phyloP scores from a whole-genome alignment of 495 filamentous ascomycete genomes.

The Daldinia caldariorum region DNA sequence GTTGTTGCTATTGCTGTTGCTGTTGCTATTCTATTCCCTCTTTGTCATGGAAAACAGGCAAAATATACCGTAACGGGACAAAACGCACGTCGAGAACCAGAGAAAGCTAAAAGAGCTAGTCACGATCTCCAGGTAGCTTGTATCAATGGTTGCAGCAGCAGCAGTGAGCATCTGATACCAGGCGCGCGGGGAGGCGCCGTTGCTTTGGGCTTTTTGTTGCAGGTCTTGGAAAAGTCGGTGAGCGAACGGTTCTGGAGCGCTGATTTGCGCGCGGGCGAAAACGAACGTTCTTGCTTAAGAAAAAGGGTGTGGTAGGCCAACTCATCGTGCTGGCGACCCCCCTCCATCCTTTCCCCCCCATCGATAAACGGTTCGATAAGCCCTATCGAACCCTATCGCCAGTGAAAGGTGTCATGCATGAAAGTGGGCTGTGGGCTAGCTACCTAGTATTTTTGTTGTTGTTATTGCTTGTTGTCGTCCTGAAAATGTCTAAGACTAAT shows the following conservation, averaged over 20 bases:
- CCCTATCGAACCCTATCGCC: constrained; percentile 36
- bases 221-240: constrained; percentile 41
- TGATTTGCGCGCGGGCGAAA: constrained; percentile 39
- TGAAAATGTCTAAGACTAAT: constrained; percentile 38
- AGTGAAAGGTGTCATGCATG: constrained; percentile 42
- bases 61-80: background rate
- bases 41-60: constrained; percentile 2
- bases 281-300: constrained; percentile 13
- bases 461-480: constrained; percentile 26
- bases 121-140: constrained; percentile 9
- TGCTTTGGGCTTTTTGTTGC: constrained; percentile 9
- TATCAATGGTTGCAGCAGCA: background rate
- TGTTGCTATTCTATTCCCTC: constrained; percentile 6
- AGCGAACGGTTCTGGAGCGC: constrained; percentile 28
- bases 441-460: no score
- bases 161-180: constrained; percentile 43
- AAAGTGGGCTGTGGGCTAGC: constrained; percentile 27
- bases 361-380: constrained; percentile 42
- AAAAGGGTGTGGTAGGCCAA: constrained; percentile 45
- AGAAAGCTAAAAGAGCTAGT: constrained; percentile 5
- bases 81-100: background rate
- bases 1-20: no score
- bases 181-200: constrained; percentile 39
- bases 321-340: constrained; percentile 41
- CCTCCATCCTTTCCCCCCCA: background rate